Conservation (phyloP, 108 stramenopile species). For the Chaetoceros tenuissimus region DNA sequence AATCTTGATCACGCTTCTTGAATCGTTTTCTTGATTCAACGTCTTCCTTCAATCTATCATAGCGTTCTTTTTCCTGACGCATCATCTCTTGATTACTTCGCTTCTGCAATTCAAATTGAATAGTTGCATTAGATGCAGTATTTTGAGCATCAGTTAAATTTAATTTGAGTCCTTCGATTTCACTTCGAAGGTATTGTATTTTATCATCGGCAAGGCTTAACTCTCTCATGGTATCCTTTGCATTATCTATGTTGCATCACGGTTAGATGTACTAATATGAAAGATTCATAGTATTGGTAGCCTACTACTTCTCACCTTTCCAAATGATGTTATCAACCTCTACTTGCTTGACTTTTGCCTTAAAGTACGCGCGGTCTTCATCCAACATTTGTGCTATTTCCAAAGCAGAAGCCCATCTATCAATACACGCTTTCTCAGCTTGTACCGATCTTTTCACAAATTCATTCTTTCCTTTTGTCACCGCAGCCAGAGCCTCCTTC, state of each 20-base stretch:
- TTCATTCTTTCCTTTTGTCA: neutral
- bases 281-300: too few species aligned
- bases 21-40: too few species aligned
- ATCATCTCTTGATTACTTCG: neutral
- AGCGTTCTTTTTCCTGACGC: too few species aligned
- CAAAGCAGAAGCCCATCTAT: constrained; percentile 2
- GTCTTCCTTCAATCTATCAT: too few species aligned
- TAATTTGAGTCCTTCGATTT: neutral
- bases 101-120: neutral
- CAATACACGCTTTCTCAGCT: neutral
- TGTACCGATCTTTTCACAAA: neutral
- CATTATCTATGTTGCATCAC: too few species aligned
- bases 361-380: neutral
- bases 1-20: neutral
- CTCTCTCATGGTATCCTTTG: constrained; percentile 5
- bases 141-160: neutral
- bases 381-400: neutral
- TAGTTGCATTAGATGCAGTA: neutral
- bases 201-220: constrained; percentile 1
- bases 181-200: neutral
- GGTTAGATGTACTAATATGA: too few species aligned
- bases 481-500: neutral
- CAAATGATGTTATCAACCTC: neutral
- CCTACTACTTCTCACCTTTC: too few species aligned
- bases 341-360: constrained; percentile 1